These are phyloP conservation scores for Yueomyces sp. DNA, from an alignment of 805 yeast genomes.

Conservation along the genomic window DNA sequence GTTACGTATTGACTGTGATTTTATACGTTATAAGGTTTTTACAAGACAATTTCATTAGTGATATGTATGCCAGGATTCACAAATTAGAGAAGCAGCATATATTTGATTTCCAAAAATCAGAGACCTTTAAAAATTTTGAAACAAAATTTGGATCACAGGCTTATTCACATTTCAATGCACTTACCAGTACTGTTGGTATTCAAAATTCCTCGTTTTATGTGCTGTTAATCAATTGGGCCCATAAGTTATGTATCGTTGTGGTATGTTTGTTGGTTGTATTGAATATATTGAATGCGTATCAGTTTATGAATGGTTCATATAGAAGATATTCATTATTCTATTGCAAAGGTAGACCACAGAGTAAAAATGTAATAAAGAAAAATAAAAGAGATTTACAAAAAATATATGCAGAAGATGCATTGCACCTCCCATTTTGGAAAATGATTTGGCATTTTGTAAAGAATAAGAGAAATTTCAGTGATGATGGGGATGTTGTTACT, in stretches of 20 bases:
- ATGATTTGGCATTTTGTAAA: slow-evolving; percentile 6
- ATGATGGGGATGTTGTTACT: too few species aligned
- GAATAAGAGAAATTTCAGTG: too few species aligned
- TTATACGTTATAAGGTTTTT: slow-evolving; percentile 14
- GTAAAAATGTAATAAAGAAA: background rate
- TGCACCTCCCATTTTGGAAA: slow-evolving; percentile 11
- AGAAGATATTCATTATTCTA: slow-evolving; percentile 15
- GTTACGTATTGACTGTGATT: slow-evolving; percentile 9
- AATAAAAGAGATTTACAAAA: slow-evolving; percentile 6
- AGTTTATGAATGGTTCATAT: slow-evolving; percentile 10
- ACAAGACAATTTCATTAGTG: slow-evolving; percentile 19
- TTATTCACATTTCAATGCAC: background rate
- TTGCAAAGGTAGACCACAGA: slow-evolving; percentile 3
- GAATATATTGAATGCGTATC: slow-evolving; percentile 8
- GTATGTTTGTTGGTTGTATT: slow-evolving; percentile 3
- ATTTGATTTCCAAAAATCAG: slow-evolving; percentile 20
- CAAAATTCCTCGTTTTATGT: slow-evolving; percentile 4
- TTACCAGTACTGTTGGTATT: background rate
- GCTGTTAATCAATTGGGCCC: slow-evolving; percentile 6
- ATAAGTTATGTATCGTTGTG: slow-evolving; percentile 4
- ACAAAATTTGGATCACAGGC: background rate
- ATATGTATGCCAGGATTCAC: slow-evolving; percentile 11
- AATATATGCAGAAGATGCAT: slow-evolving; percentile 10
- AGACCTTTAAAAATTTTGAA: slow-evolving; percentile 8
- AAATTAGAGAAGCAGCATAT: slow-evolving; percentile 7